phyloP scores from a whole-genome alignment of 108 stramenopile genomes.

The Nitzschia sp. region DNA sequence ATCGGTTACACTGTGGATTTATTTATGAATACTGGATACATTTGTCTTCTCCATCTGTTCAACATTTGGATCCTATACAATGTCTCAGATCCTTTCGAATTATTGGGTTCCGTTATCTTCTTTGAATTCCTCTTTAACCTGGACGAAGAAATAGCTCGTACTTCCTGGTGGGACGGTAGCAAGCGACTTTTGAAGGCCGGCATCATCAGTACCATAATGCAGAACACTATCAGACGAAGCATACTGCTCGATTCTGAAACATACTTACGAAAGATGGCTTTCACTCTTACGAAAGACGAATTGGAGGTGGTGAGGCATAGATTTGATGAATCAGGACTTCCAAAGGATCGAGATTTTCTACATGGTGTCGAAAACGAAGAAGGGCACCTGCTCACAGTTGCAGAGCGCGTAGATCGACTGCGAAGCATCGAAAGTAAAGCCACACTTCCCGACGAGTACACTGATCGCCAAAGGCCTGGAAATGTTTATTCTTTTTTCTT shows the following conservation, averaged over 20 bases:
- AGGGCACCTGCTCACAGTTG: conserved; percentile 2
- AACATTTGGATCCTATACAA: conserved; percentile 51
- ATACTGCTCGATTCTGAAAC: neutral
- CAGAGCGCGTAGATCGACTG: conserved; percentile 12
- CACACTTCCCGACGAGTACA: neutral
- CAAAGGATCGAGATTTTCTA: conserved; percentile 18
- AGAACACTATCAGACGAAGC: conserved; percentile 22
- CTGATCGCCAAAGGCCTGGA: neutral
- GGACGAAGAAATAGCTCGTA: conserved; percentile 36
- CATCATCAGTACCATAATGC: conserved; percentile 29
- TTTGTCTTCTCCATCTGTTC: conserved; percentile 33
- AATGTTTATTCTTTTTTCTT: neutral
- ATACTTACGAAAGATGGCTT: conserved; percentile 4
- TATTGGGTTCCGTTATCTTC: conserved; percentile 44
- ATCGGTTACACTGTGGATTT: conserved; percentile 34
- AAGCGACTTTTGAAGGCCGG: conserved; percentile 40
- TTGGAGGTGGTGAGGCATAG: conserved; percentile 8
- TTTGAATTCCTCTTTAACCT: conserved; percentile 48
- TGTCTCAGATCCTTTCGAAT: conserved; percentile 40
- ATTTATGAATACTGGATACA: conserved; percentile 53
- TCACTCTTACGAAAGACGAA: conserved; percentile 13
- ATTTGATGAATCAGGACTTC: conserved; percentile 24
- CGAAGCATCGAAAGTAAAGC: conserved; percentile 21
- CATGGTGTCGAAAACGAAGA: conserved; percentile 14
- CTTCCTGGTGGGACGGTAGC: conserved; percentile 32